Base-by-base conservation (phyloP, 1,284 basidiomycete species). In the Ustilago sp. region DNA sequence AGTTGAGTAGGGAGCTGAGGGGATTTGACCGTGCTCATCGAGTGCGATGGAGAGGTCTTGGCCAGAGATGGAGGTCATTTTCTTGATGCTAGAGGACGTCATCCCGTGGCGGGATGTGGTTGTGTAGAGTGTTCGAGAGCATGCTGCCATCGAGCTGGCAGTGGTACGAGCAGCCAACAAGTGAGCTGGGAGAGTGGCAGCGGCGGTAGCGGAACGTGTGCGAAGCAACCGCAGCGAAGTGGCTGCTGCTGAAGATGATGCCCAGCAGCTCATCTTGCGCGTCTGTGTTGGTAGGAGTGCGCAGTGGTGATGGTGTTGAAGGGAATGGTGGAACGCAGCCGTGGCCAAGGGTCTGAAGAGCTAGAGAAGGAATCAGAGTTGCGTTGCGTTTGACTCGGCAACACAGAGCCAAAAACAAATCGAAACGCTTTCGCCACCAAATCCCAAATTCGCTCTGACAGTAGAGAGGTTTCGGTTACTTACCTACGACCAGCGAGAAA, bases 1-100 rank as follows among this genome's bases (percentile, higher is more conserved):
- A 2, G 54, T 43, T 39, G 77, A 77, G 62, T 84, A 84, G 17
- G 83, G 83, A 11, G 80, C 68, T 31, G 77, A 57, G 3, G 81
- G 80, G 17, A 81, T 73, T 8, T 70, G 65, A 1, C 79, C 80
- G 6, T 76, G 48, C 2, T 66, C 71, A 51, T 83, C 80, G 5
- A 81, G 52, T 15, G 80, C 80, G 8, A 75, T 71, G 4, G 71
- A 68, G 7, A 76, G 43, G 39, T 77, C 78, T 39, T 74, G 75
- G 1, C 70, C 75, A 4, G 70, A 70, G 35, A 74, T 36, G 2
- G 55, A 39, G 55, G 36, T 38, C 8, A 28, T 54, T 2, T 67
- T 28, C 11, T 48, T 59, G 32, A 31, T n/a, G 12, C 63, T 36
- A 1, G n/a, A 12, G 4, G 54, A 3, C 11, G 60, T 50, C 23